Evolutionary conservation across 1,139 yeast species (phyloP).

Genomic region (Candida tropicalis): DNA sequence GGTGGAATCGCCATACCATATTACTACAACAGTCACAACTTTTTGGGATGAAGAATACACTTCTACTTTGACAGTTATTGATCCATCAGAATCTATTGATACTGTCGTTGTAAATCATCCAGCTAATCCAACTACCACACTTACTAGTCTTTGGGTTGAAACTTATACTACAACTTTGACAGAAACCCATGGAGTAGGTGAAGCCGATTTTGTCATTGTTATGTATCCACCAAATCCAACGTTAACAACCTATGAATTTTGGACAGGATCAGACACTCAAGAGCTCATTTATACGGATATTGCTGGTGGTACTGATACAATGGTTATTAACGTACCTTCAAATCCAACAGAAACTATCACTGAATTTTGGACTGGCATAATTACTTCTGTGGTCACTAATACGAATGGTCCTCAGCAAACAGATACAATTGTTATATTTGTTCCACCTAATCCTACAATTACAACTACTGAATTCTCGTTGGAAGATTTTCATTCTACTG

Average conservation of each 20-base stretch:
- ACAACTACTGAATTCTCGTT: conserved; percentile 11
- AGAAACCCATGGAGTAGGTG: conserved; percentile 11
- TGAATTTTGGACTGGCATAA: background rate
- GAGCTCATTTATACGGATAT: conserved; percentile 10
- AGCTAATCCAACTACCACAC: conserved; percentile 12
- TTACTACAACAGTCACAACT: conserved; percentile 3
- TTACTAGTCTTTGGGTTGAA: conserved; percentile 17
- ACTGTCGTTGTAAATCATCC: conserved; percentile 20
- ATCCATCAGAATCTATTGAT: conserved; percentile 16
- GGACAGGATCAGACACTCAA: conserved; percentile 17
- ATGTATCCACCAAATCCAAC: conserved; percentile 18
- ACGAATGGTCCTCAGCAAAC: conserved; percentile 1
- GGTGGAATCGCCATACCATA: conserved; percentile 18
- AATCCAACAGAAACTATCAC: conserved; percentile 9
- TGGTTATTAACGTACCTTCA: conserved; percentile 19
- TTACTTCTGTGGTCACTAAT: conserved; percentile 8
- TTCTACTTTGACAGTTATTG: background rate
- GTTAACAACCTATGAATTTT: conserved; percentile 9
- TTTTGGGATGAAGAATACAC: background rate
- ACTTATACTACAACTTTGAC: conserved; percentile 15
- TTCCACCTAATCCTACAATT: conserved; percentile 16
- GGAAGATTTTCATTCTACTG: conserved; percentile 13
- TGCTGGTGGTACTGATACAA: conserved; percentile 14
- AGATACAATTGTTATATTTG: conserved; percentile 7
- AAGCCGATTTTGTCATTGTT: conserved; percentile 17